A percentile compares a stretch with the other conserved stretches of the same genome.
Evolutionary conservation across 129 eudicot species (phyloP).

Genomic region (Ambrosia trifida): DNA sequence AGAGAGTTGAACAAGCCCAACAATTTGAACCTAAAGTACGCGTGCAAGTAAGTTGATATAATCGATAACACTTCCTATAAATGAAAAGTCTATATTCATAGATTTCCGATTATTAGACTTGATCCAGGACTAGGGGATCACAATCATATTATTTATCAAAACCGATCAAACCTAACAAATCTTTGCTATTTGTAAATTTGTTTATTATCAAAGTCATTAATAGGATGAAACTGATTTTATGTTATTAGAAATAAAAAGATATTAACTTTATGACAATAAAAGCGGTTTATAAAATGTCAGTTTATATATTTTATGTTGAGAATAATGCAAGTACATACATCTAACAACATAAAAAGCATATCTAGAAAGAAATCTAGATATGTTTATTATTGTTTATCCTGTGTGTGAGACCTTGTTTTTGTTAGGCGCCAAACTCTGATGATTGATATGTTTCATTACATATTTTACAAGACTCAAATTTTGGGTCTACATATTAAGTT

Average conservation of each 20-base stretch:
- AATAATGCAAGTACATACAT: not conserved
- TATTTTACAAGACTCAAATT: not conserved
- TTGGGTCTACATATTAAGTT: not conserved
- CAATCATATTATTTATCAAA: too few species aligned
- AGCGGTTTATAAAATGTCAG: not conserved
- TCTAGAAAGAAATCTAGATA: not conserved
- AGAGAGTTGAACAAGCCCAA: too few species aligned
- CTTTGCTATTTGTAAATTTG: too few species aligned
- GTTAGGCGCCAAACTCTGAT: not conserved
- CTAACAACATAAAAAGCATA: not conserved
- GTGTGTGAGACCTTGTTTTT: slow-evolving; percentile 6
- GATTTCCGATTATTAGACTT: not conserved
- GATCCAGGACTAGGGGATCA: not conserved
- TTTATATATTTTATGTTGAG: not conserved
- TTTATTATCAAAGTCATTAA: too few species aligned
- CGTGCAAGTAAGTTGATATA: too few species aligned
- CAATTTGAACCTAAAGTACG: too few species aligned
- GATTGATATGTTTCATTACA: not conserved
- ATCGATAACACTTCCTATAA: too few species aligned
- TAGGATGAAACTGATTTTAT: too few species aligned
- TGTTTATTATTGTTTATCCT: not conserved
- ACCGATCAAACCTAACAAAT: too few species aligned
- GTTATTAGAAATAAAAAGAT: too few species aligned
- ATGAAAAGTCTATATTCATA: too few species aligned
- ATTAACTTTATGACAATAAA: not conserved